Base-by-base conservation (phyloP, 371 early-diverging fungal genomes). In the Chytridium lagenaria region DNA sequence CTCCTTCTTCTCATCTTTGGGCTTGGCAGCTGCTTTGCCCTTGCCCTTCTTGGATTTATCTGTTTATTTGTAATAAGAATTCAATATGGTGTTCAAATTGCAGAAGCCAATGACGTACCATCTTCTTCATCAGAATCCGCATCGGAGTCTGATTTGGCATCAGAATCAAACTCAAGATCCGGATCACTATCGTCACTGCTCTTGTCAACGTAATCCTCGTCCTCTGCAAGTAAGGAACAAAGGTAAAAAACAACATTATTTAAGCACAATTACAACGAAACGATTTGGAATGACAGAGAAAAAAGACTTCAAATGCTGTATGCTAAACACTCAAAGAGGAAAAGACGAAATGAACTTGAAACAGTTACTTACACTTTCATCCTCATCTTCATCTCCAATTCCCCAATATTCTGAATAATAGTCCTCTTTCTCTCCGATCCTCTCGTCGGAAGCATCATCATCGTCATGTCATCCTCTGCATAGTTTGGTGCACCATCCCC, bases 201-300 rank as follows among this genome's bases (percentile, higher is more conserved):
- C 44, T 84, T 89, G 26, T 92, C 96, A 10, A 92, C 91, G 83
- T 95, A 96, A 84, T 93, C 95, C 84, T 93, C 94, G 82, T 94
- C 95, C 79, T 92, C 92, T 77, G 73, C 49, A 66, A 50, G 31
- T 63, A 33, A 36, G 0, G 40, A 2, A 31, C 7, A 68, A 75
- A 57, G 30, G 26, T 16, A 52, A 55, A 37, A 63, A 19, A n/a
- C 22, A 15, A 36, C 12, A 51, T 22, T n/a, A n/a, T n/a, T n/a
- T n/a, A n/a, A n/a, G n/a, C n/a, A n/a, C n/a, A n/a, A n/a, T n/a
- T n/a, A n/a, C n/a, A n/a, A n/a, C n/a, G n/a, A n/a, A n/a, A n/a
- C n/a, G n/a, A n/a, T n/a, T n/a, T n/a, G n/a, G n/a, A n/a, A n/a
- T n/a, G n/a, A n/a, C n/a, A n/a, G n/a, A n/a, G 1, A 50, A 69